Evolutionary conservation across 495 filamentous ascomycete genomes (phyloP), one percentile per base, ranked within the genome.

Genomic region (Cercophora scortea): DNA sequence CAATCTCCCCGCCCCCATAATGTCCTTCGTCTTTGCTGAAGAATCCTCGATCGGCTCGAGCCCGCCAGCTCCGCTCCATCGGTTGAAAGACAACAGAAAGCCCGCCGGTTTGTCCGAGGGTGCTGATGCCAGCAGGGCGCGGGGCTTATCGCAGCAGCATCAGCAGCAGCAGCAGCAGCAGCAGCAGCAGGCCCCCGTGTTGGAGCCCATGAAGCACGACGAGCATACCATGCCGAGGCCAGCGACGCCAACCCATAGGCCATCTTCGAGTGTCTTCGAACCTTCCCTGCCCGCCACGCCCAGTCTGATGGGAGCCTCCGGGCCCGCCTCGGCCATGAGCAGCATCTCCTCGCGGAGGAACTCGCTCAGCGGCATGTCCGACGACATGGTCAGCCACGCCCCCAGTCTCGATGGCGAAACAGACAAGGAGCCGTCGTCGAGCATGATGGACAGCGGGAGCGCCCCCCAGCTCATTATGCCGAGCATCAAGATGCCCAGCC

Each of bases 391-490:
- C 17, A 81, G 74, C 59, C 75, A 77, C 53, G 71, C 72, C 10
- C 57, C 58, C 45, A 64, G 61, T 42, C 45, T 63, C 17, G 51
- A 51, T 42, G 55, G 46, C 25, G 51, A 53, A 8, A n/a, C 38
- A 2, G 15, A 50, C 39, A 34, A 12, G 12, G 49, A 51, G 33
- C 32, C 16, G 32, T 63, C 56, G 18, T 25, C n/a, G 42, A 47
- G 32, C 54, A 73, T 75, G 62, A 54, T 61, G 47, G 71, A 75
- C 59, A 74, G 75, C 61, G 74, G 74, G 50, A 83, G 78, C 57
- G 81, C 80, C 15, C 89, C 92, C 33, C 92, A 97, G 67, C 79
- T 99, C 13, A 86, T 99, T 56, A 99, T 99, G 94, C 93, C 93
- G 8, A 95, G 89, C 65, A 89, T 99, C 58, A 86, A 81, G 57